Base-by-base conservation (phyloP, 768 basidiomycete species). In the Boletus rubescentipes region DNA sequence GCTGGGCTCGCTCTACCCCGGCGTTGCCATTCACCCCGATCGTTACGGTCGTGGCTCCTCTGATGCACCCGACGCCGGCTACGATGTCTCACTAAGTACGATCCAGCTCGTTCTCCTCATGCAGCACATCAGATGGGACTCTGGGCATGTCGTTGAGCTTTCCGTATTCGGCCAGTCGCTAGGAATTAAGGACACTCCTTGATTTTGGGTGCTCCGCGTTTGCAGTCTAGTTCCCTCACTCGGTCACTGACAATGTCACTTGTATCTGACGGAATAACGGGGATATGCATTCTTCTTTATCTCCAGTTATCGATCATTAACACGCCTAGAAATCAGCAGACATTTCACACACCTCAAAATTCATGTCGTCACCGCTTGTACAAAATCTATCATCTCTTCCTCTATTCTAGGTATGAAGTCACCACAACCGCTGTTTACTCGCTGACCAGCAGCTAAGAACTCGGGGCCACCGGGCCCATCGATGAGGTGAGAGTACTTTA, bases 31-130 rank as follows among this genome's bases (percentile, higher is more conserved):
- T 47, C 5, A 3, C 15, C 15, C 55, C 90, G 90, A 93, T 72
- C 74, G 91, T 18, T 91, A 89, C 55, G 91, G 89, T 12, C 80
- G 90, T 36, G 90, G 90, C 5, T 93, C 91, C 69, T 89, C 89
- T 1, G 89, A 89, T 51, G 89, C 89, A 1, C 90, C 90, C 0
- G 78, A 83, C 20, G 82, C 79, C 15, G 81, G 78, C 4, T 89
- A 92, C 66, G 79, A 89, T 57, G 71, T 80, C 1, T 71, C 75
- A 6, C 74, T 93, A 4, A 86, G 86, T 64, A 83, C 83, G 1
- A 84, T 82, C 0, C 90, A 92, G 61, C 85, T 93, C n/a, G 91
- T 91, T 0, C 77, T 91, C 7, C 79, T 93, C 45, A 80, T 93
- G 79, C 90, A 92, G 58, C 82, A 91, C 57, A 68, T 91, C 42